Base-by-base conservation (phyloP, 1,284 basidiomycete genomes). In the Mycena sp. region DNA sequence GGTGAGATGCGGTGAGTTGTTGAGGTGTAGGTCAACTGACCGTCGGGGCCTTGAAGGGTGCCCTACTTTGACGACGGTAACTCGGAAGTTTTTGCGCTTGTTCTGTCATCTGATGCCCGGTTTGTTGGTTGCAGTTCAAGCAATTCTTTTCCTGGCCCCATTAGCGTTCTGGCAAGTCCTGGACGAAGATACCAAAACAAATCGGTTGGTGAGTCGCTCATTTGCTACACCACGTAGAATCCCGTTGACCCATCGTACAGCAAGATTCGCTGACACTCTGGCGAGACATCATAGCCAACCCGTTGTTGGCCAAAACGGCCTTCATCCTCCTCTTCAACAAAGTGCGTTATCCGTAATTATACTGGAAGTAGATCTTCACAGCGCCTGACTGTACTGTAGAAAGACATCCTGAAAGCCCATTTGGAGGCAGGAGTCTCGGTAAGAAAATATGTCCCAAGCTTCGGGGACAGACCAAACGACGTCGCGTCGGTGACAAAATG, bases 261-360 rank as follows among this genome's bases (percentile, higher is more conserved):
- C 86, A 90, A 73, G 88, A 90, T 71, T 87, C 87, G 19, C 75
- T 89, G 16, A 73, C 76, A 30, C 74, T 90, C 1, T 91, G 87
- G 88, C 83, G 83, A 58, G 83, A 86, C 59, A 83, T 90, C 19
- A 90, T 88, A 70, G 67, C 78, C 12, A 90, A 84, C 60, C 78
- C 78, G 59, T 78, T 91, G 7, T 80, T 90, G 1, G 78, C 80
- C 3, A 80, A 82, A 46, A 82, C 86, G 11, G 85, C 83, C 49
- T 77, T 91, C 40, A 85, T 90, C 19, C 77, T 91, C 3, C 88
- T 91, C 72, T 79, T 90, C 61, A 91, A 91, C 69, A 91, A 91
- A 79, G 85, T 85, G 69, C 25, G 76, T 63, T 49, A 21, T 7
- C 32, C 29, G 41, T 40, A 44, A 19, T 12, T 30, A 28, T 19